These are phyloP conservation scores for Glycine soja DNA, from an alignment of 306 rosid species.

Conservation along the genomic window DNA sequence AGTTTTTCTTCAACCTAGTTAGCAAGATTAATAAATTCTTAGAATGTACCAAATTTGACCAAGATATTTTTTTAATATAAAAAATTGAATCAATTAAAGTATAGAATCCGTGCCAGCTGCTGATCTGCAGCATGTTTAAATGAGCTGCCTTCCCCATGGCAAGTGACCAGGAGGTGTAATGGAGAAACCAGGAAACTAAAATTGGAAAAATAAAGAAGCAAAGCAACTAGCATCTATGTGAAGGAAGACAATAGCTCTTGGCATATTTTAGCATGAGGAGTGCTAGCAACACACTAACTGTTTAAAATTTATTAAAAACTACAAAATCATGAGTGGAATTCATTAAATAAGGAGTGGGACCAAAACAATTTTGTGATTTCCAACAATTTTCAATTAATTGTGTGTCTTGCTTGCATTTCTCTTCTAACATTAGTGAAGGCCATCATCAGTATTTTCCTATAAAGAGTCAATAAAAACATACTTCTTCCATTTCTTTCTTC, in stretches of 20 bases:
- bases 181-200: slow-evolving; percentile 3
- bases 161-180: slow-evolving; percentile 17
- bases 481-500: slow-evolving; percentile 99
- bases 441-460: slow-evolving; percentile 14
- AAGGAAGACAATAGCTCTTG: slow-evolving; percentile 25
- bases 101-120: slow-evolving; percentile 17
- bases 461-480: slow-evolving; percentile 47
- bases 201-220: slow-evolving; percentile 22
- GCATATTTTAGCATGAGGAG: slow-evolving; percentile 18
- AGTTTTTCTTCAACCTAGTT: slow-evolving; percentile 96
- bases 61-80: no score
- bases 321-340: neutral
- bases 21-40: slow-evolving; percentile 42
- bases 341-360: neutral
- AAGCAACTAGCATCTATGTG: slow-evolving; percentile 29
- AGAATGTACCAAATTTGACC: slow-evolving; percentile 30
- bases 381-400: neutral
- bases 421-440: neutral
- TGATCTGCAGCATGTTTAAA: slow-evolving; percentile 4
- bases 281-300: neutral
- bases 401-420: neutral
- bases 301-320: neutral
- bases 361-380: neutral
- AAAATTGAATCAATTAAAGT: slow-evolving; percentile 28
- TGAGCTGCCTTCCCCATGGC: slow-evolving; percentile 15